Evolutionary conservation across 2,329 filamentous ascomycete genomes (phyloP).

Genomic region (Claviceps sp.): DNA sequence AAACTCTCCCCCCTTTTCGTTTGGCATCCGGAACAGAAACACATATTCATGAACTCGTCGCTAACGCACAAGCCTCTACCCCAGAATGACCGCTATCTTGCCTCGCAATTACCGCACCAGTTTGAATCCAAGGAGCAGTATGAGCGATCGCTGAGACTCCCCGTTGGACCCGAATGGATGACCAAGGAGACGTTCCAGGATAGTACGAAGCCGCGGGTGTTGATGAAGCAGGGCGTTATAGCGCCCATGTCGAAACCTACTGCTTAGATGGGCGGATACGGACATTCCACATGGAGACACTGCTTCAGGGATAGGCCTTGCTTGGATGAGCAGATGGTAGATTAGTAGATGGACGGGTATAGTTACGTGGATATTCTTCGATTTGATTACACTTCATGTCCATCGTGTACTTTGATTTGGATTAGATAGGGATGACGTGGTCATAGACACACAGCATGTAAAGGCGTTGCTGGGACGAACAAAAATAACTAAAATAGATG

Average conservation of each 20-base stretch:
- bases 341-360: no score
- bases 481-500: no score
- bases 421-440: no score
- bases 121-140: slow-evolving; percentile 84
- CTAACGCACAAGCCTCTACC: background rate
- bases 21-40: background rate
- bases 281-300: background rate
- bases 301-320: no score
- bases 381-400: no score
- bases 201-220: slow-evolving; percentile 73
- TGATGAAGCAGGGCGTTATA: slow-evolving; percentile 86
- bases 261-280: slow-evolving; percentile 12
- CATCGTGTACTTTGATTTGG: no score
- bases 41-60: background rate
- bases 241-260: slow-evolving; percentile 71
- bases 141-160: slow-evolving; percentile 73
- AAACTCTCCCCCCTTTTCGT: no score
- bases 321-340: no score
- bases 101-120: slow-evolving; percentile 70
- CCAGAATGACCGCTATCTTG: slow-evolving; percentile 76
- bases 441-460: no score
- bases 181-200: slow-evolving; percentile 94
- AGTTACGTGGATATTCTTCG: no score
- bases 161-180: slow-evolving; percentile 86
- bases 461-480: no score